phyloP scores from a whole-genome alignment of 495 filamentous ascomycete species.

The Tuber brumale region DNA sequence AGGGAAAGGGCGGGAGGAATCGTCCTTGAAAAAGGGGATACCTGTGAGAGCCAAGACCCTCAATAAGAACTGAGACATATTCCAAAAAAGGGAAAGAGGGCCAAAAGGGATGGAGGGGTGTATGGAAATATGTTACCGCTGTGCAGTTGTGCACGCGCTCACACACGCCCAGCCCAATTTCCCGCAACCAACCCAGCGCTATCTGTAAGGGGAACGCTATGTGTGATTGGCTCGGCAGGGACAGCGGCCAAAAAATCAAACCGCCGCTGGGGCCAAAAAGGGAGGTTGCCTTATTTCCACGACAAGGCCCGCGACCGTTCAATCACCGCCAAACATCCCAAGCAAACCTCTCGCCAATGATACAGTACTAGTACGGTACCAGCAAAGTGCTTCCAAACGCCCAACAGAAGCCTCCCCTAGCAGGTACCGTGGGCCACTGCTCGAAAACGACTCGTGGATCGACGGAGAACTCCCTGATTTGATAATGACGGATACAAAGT shows the following conservation, averaged over 20 bases:
- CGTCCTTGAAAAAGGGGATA: slow-evolving; percentile 30
- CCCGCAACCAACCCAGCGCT: slow-evolving; percentile 9
- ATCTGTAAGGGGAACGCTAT: slow-evolving; percentile 27
- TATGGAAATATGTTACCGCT: neutral
- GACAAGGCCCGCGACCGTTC: neutral
- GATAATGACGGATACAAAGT: neutral
- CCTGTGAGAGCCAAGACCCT: slow-evolving; percentile 9
- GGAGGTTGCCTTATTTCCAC: neutral
- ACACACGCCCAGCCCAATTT: slow-evolving; percentile 34
- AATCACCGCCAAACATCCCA: neutral
- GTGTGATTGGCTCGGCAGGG: slow-evolving; percentile 17
- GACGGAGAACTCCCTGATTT: neutral
- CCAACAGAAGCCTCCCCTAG: neutral
- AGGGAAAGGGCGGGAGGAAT: slow-evolving; percentile 11
- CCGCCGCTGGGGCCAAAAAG: neutral
- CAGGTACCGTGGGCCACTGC: neutral
- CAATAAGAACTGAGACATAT: slow-evolving; percentile 15
- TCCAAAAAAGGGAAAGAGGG: slow-evolving; percentile 22
- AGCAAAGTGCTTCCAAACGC: neutral
- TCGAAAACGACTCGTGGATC: neutral
- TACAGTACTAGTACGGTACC: neutral
- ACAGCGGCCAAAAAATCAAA: neutral
- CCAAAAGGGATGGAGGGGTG: slow-evolving; percentile 21
- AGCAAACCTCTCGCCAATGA: neutral
- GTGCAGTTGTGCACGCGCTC: slow-evolving; percentile 12